Conservation (phyloP, 2,329 filamentous ascomycete genomes). For the Hortaea sp. region DNA sequence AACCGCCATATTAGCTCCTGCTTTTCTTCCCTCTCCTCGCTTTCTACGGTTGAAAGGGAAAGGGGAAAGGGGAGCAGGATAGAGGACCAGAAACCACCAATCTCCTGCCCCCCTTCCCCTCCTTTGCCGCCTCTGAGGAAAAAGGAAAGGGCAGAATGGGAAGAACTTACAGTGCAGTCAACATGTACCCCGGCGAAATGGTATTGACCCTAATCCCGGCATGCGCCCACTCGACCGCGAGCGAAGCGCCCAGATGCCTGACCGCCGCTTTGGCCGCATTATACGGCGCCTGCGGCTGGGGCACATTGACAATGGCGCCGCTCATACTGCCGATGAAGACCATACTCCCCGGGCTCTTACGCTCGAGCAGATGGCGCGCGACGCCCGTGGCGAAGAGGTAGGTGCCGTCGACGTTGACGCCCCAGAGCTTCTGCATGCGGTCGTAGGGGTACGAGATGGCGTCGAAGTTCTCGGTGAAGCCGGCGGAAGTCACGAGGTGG, state of each 20-base stretch:
- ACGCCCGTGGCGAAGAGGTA: constrained; percentile 79
- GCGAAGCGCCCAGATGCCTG: constrained; percentile 72
- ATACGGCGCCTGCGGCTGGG: constrained; percentile 86
- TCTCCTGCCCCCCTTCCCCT: too few species aligned
- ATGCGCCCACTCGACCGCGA: constrained; percentile 90
- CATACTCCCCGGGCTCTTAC: constrained; percentile 70
- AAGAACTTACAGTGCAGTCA: constrained; percentile 69
- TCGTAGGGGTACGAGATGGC: constrained; percentile 85
- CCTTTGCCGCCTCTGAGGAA: too few species aligned
- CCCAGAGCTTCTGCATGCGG: constrained; percentile 86
- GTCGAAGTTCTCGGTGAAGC: constrained; percentile 92
- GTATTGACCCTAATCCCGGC: constrained; percentile 87
- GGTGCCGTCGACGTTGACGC: constrained; percentile 86
- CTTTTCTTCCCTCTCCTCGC: not conserved
- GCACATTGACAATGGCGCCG: constrained; percentile 85
- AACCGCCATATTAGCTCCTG: constrained; percentile 6
- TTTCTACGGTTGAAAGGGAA: too few species aligned
- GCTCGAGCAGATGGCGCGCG: constrained; percentile 79
- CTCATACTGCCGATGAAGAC: constrained; percentile 96
- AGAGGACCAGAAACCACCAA: too few species aligned
- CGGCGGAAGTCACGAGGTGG: constrained; percentile 88
- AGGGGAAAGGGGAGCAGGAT: too few species aligned
- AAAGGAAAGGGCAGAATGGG: too few species aligned
- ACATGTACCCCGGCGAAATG: constrained; percentile 93
- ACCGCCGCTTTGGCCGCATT: constrained; percentile 91